Base-by-base conservation (phyloP, 1,139 yeast species). In the Protomyces inouyei region DNA sequence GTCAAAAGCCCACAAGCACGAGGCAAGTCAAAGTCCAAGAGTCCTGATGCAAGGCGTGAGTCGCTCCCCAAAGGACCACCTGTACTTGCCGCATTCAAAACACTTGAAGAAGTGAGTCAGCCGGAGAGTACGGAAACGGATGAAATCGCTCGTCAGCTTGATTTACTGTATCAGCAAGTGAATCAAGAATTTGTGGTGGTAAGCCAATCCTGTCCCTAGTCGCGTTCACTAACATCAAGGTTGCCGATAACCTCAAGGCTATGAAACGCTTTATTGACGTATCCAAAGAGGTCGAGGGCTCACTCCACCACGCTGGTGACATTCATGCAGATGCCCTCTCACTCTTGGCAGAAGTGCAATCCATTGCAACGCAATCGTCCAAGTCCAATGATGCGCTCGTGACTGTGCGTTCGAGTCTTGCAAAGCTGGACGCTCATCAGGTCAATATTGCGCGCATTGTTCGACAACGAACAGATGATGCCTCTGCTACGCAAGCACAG, bases 391-490 rank as follows among this genome's bases (percentile, higher is more conserved):
- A 52, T 38, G 23, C 61, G 14, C 25, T 40, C 6, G 46, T 40
- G 28, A 14, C 21, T 28, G 36, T 60, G 36, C 52, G 51, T 9
- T 53, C 59, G n/a, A 18, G 57, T 14, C 46, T 64, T 43, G 46
- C 57, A 16, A 48, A 55, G 37, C 51, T 65, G 21, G 67, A 65
- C 32, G 67, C 66, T 16, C 61, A 65, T 23, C 57, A 63, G 51
- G 52, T 52, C 45, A 55, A 63, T 25, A 43, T 63, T 9, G 51
- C 57, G 37, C 48, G 67, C n/a, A 45, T 61, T 16, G 37, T 65
- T 3, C 57, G 67, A 38, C 67, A 67, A 16, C 56, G 55, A 35
- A 55, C 57, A 10, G 67, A 65, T 46, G 36, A 43, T 3, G 32
- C 45, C 14, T 55, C 55, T 38, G 61, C 63, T 12, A 18, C 36